Evolutionary conservation across 208 protist species (phyloP).

Genomic region (Trypanosoma conorhini): DNA sequence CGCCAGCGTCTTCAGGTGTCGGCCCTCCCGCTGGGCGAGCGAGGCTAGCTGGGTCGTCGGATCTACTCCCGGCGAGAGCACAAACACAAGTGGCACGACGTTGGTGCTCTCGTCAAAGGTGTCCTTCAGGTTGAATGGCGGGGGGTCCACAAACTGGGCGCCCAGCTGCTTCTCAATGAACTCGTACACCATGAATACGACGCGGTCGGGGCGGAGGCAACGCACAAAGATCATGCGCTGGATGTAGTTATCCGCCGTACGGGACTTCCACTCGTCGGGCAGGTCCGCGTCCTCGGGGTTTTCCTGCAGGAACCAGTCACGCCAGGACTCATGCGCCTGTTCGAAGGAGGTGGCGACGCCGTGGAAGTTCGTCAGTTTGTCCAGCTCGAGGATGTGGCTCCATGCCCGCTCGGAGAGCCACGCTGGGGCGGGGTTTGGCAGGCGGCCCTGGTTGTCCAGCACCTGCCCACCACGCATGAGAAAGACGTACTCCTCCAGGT

Average conservation of each 20-base stretch:
- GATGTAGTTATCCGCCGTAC: conserved; percentile 89
- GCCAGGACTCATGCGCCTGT: conserved; percentile 94
- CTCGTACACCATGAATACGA: conserved; percentile 95
- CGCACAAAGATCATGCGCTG: conserved; percentile 98
- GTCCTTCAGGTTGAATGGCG: conserved; percentile 95
- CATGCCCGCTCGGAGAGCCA: conserved; percentile 97
- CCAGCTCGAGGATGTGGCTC: conserved; percentile 98
- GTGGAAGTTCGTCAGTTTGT: conserved; percentile 96
- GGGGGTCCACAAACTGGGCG: conserved; percentile 96
- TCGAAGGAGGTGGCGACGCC: conserved; percentile 96
- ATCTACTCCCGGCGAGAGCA: conserved; percentile 97
- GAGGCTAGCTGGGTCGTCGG: conserved; percentile 93
- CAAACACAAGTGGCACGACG: conserved; percentile 97
- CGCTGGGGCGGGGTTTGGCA: conserved; percentile 94
- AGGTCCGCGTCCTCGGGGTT: conserved; percentile 95
- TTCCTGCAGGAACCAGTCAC: conserved; percentile 93
- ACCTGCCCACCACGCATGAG: conserved; percentile 97
- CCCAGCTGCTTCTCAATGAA: conserved; percentile 97
- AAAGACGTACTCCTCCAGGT: conserved; percentile 98
- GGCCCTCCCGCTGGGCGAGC: conserved; percentile 86
- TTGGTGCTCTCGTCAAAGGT: conserved; percentile 94
- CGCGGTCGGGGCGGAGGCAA: conserved; percentile 97
- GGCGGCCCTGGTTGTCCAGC: conserved; percentile 92
- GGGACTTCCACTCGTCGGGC: conserved; percentile 95
- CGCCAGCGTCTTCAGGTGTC: conserved; percentile 92